Percentiles rank a stretch among this genome's conserved stretches.
Evolutionary conservation across 768 basidiomycete species (phyloP).

Genomic region (Termitomyces sp.): DNA sequence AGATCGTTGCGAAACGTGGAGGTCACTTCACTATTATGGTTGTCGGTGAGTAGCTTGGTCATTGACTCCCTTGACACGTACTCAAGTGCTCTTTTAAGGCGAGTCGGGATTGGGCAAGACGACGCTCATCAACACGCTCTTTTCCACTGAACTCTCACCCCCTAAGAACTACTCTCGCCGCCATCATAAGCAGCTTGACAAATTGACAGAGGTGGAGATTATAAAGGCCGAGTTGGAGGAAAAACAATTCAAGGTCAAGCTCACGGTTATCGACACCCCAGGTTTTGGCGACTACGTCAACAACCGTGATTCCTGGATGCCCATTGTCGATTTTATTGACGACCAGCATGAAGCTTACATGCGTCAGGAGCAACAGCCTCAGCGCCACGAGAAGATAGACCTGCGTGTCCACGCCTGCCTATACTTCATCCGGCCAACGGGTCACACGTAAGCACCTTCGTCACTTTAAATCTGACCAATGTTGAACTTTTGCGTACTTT

Average conservation of each 20-base stretch:
- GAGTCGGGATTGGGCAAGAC: conserved; percentile 98
- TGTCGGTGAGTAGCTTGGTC: conserved; percentile 60
- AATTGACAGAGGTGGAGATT: conserved; percentile 97
- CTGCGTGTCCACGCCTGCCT: conserved; percentile 94
- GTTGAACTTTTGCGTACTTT: conserved; percentile 1
- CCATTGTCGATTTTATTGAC: conserved; percentile 97
- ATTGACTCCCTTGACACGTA: not conserved
- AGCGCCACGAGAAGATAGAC: conserved; percentile 90
- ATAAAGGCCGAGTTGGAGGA: conserved; percentile 99
- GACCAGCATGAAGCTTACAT: conserved; percentile 95
- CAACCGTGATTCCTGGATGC: conserved; percentile 98
- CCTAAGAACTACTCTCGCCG: conserved; percentile 86
- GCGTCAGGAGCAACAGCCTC: conserved; percentile 99
- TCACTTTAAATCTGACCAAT: conserved; percentile 2
- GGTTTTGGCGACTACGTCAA: conserved; percentile 99
- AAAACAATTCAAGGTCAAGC: conserved; percentile 98
- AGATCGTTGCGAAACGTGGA: conserved; percentile 96
- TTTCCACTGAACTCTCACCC: conserved; percentile 93
- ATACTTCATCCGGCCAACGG: conserved; percentile 95
- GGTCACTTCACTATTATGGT: conserved; percentile 99
- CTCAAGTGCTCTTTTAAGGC: conserved; percentile 39
- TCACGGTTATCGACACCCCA: conserved; percentile 97
- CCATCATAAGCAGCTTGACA: conserved; percentile 96
- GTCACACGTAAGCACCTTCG: conserved; percentile 75
- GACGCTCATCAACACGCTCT: conserved; percentile 97